Evolutionary conservation across 345 rosid species (phyloP).

Genomic region (Populus tremula): DNA sequence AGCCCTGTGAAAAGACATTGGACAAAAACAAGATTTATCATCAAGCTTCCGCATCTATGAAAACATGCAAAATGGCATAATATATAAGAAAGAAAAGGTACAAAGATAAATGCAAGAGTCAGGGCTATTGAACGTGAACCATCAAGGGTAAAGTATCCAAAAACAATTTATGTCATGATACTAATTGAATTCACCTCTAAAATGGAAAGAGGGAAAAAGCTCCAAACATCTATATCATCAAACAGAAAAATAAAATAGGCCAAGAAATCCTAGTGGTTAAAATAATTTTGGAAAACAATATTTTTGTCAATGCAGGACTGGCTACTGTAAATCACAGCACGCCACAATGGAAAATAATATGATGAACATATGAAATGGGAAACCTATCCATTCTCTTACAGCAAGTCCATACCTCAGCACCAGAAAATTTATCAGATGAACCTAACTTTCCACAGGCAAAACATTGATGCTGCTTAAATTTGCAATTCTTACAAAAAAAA

Average conservation of each 20-base stretch:
- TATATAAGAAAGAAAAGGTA: no score
- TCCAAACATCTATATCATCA: not conserved
- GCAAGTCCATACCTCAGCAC: slow-evolving; percentile 56
- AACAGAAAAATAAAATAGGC: not conserved
- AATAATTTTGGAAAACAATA: not conserved
- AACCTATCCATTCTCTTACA: not conserved
- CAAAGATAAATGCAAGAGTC: no score
- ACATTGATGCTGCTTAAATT: slow-evolving; percentile 70
- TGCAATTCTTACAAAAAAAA: slow-evolving; percentile 72
- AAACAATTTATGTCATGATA: not conserved
- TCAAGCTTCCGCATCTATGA: no score
- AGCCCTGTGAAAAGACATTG: no score
- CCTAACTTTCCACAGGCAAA: slow-evolving; percentile 82
- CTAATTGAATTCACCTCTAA: not conserved
- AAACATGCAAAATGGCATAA: no score
- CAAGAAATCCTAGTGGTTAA: not conserved
- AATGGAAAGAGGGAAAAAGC: not conserved
- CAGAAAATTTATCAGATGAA: slow-evolving; percentile 63
- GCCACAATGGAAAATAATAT: not conserved
- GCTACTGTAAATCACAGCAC: not conserved
- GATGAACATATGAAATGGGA: not conserved
- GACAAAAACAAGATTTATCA: not conserved
- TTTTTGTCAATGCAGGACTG: not conserved
- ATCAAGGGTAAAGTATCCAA: not conserved
- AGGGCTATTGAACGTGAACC: not conserved